A percentile compares a stretch with the other conserved stretches of the same genome.
Conservation (phyloP, 2,329 filamentous ascomycete genomes). For the Cladosporium sp. region DNA sequence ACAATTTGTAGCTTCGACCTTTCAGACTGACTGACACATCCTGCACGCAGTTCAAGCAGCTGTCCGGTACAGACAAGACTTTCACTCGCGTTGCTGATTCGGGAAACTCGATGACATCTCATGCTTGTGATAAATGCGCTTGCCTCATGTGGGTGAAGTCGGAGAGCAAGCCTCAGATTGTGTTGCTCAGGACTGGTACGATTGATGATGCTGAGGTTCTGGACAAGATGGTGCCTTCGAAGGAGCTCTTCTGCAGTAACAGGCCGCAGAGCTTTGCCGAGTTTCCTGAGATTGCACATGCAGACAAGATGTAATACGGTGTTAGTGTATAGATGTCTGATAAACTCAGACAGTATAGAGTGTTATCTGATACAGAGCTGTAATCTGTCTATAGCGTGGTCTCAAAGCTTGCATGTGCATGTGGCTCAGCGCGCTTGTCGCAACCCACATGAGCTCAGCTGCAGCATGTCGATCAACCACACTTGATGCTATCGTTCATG, state of each 20-base stretch:
- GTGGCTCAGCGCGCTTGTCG: too few relatives aligned
- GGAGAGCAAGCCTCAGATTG: slow-evolving; percentile 23
- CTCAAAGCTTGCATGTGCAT: too few relatives aligned
- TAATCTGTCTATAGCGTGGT: too few relatives aligned
- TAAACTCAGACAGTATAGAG: too few relatives aligned
- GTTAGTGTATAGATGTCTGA: too few relatives aligned
- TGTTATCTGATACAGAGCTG: too few relatives aligned
- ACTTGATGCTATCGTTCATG: too few relatives aligned
- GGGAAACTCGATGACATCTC: slow-evolving; percentile 29
- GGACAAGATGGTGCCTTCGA: slow-evolving; percentile 11
- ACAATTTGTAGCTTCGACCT: background rate
- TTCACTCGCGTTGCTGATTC: slow-evolving; percentile 26
- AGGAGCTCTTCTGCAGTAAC: background rate
- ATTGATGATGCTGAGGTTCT: slow-evolving; percentile 25
- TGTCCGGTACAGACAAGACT: slow-evolving; percentile 23
- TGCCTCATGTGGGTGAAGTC: slow-evolving; percentile 25
- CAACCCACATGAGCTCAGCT: too few relatives aligned
- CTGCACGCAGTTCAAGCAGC: slow-evolving; percentile 23
- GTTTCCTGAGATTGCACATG: background rate
- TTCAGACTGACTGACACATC: background rate
- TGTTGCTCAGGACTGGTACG: slow-evolving; percentile 30
- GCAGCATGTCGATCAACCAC: too few relatives aligned
- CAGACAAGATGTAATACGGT: background rate
- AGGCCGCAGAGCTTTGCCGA: background rate
- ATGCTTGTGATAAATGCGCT: slow-evolving; percentile 27